Base-by-base conservation (phyloP, 73 alveolate species). In the Diophrys appendiculata region DNA sequence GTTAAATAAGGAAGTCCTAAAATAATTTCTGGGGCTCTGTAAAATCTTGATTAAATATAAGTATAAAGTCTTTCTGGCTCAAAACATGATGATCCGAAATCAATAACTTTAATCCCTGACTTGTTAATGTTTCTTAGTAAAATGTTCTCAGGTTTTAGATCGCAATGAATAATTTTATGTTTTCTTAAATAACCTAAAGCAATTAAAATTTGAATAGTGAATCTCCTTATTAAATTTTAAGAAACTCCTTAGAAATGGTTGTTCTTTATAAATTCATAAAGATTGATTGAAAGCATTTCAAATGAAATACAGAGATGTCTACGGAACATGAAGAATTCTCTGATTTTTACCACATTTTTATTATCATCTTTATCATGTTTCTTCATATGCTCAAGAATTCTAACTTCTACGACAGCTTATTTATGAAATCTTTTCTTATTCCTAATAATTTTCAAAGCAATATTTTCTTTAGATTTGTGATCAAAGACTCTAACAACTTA, bases 1-100 rank as follows among this genome's bases (percentile, higher is more conserved):
- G 88, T 78, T 25, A 89, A 82, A 60, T 91, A 91, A 70, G 97
- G 94, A 26, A 88, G 76, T 0, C 97, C 97, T 29, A 91, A 68
- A 33, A 91, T 81, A 65, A 91, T 88, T 70, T 91, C 97, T 0
- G 97, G 97, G 22, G 97, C 92, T 65, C 97, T 79, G 73, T 91
- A 91, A 68, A 91, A 91, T 25, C 97, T 32, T 54, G 93, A 81
- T 76, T 91, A 86, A 68, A 91, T 91, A 78, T 91, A 91, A 55
- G 97, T 91, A 70, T 91, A 91, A 29, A 91, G 88, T 31, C 94
- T 78, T 72, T 90, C 85, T 27, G 84, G 93, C 76, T 82, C 80
- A 69, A 91, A 88, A 69, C 97, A 91, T 28, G 90, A 70, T 52
- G 91, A 74, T 29, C 97, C 97, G 72, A 87, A 88, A 76, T 91